Evolutionary conservation across 345 rosid genomes (phyloP).

Genomic region (Aegle marmelos): DNA sequence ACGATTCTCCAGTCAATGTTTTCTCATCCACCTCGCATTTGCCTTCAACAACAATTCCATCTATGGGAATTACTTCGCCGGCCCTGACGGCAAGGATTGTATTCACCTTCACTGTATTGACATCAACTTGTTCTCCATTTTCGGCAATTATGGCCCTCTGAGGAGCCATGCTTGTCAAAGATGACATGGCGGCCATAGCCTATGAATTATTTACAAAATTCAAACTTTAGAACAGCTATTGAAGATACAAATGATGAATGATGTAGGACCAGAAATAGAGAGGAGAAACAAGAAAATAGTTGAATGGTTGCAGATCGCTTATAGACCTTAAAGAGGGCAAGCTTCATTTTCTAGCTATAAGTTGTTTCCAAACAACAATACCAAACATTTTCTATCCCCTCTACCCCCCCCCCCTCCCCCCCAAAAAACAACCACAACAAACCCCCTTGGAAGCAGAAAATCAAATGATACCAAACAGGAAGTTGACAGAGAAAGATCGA

Average conservation of each 20-base stretch:
- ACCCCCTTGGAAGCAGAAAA: not conserved
- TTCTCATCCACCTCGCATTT: constrained; percentile 90
- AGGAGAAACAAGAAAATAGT: too few species aligned
- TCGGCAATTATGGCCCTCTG: constrained; percentile 78
- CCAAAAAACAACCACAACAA: too few species aligned
- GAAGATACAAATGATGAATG: too few species aligned
- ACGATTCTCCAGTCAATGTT: constrained; percentile 82
- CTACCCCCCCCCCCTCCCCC: too few species aligned
- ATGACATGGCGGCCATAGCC: constrained; percentile 90
- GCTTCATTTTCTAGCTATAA: too few species aligned
- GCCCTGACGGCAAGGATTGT: constrained; percentile 73
- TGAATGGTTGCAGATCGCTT: too few species aligned
- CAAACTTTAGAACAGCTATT: too few species aligned
- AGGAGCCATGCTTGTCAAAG: constrained; percentile 79
- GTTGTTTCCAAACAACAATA: too few species aligned
- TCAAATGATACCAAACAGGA: too few species aligned
- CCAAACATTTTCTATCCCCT: too few species aligned
- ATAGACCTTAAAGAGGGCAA: too few species aligned
- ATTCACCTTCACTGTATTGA: constrained; percentile 59
- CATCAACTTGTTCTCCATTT: constrained; percentile 76
- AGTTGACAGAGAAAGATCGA: not conserved
- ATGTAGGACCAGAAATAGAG: too few species aligned
- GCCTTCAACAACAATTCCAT: constrained; percentile 86
- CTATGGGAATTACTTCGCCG: constrained; percentile 87
- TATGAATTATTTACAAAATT: constrained; percentile 17